Conservation (phyloP, 108 stramenopile genomes). For the Cyclotella baltica region DNA sequence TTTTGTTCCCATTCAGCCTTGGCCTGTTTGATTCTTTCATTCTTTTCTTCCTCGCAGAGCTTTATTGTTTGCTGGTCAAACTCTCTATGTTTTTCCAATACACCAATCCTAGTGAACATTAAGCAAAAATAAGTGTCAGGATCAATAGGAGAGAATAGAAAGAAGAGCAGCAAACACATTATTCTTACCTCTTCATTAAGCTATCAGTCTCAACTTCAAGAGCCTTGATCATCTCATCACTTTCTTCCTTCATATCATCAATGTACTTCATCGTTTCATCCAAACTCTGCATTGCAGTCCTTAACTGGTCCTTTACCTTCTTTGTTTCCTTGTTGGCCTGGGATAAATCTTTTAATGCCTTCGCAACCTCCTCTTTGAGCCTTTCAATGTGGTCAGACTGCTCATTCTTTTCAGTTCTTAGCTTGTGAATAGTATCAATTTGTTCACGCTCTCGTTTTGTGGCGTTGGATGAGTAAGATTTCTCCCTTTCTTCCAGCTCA, state of each 20-base stretch:
- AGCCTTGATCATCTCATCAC: slow-evolving; percentile 39
- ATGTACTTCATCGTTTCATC: slow-evolving; percentile 58
- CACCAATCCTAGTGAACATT: background rate
- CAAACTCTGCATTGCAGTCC: slow-evolving; percentile 34
- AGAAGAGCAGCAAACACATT: background rate
- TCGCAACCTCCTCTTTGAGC: background rate
- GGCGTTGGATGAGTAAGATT: slow-evolving; percentile 1
- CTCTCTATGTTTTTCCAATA: slow-evolving; percentile 18
- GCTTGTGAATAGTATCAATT: slow-evolving; percentile 1
- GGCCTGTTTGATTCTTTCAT: slow-evolving; percentile 6
- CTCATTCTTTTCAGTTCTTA: slow-evolving; percentile 4
- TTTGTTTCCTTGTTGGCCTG: slow-evolving; percentile 13
- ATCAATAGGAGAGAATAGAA: background rate
- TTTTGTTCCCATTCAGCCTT: background rate
- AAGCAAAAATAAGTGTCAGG: background rate
- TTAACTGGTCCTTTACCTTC: slow-evolving; percentile 30
- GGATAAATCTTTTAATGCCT: background rate
- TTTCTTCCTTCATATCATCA: slow-evolving; percentile 34
- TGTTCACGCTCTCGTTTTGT: slow-evolving; percentile 10
- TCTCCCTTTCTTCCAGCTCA: slow-evolving; percentile 18
- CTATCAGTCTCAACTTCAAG: slow-evolving; percentile 35
- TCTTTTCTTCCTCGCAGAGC: slow-evolving; percentile 16
- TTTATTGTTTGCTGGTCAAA: slow-evolving; percentile 16
- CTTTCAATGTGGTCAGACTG: slow-evolving; percentile 12
- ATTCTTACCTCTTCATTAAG: slow-evolving; percentile 10